Conservation (phyloP, 1,284 basidiomycete genomes). For the Porodaedalea pini region DNA sequence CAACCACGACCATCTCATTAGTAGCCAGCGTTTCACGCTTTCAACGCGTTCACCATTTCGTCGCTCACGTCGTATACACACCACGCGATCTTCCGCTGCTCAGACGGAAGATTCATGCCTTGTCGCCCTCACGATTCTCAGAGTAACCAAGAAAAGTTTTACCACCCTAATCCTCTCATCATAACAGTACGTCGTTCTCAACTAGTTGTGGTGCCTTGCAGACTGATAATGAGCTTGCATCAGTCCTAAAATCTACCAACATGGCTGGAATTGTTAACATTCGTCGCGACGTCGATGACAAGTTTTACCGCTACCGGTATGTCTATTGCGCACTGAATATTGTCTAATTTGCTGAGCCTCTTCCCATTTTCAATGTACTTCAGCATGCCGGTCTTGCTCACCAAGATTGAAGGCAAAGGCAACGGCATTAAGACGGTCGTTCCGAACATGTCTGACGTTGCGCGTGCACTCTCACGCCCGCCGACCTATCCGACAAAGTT, state of each 20-base stretch:
- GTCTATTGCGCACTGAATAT: constrained; percentile 25
- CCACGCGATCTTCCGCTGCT: constrained; percentile 58
- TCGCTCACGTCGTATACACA: constrained; percentile 42
- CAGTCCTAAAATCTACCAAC: constrained; percentile 62
- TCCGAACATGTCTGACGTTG: constrained; percentile 98
- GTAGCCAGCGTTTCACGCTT: constrained; percentile 5
- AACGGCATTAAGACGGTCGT: constrained; percentile 99
- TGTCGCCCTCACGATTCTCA: constrained; percentile 70
- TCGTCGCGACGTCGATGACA: constrained; percentile 96
- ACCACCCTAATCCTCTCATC: constrained; percentile 50
- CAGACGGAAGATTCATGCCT: constrained; percentile 84
- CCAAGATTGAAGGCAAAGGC: constrained; percentile 98
- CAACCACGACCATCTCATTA: constrained; percentile 28
- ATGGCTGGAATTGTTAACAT: constrained; percentile 96
- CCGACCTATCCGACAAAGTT: constrained; percentile 98
- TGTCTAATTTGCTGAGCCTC: constrained; percentile 20
- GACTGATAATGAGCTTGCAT: neutral
- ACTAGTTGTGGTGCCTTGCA: neutral
- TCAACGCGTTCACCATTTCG: constrained; percentile 55
- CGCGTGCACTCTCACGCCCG: constrained; percentile 91
- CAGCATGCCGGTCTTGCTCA: constrained; percentile 92
- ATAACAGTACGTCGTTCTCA: constrained; percentile 48
- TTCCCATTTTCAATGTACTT: constrained; percentile 10
- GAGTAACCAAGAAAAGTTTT: constrained; percentile 50
- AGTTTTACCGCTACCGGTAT: constrained; percentile 85